phyloP scores from a whole-genome alignment of 2,329 filamentous ascomycete genomes.

The Fusarium sp. region DNA sequence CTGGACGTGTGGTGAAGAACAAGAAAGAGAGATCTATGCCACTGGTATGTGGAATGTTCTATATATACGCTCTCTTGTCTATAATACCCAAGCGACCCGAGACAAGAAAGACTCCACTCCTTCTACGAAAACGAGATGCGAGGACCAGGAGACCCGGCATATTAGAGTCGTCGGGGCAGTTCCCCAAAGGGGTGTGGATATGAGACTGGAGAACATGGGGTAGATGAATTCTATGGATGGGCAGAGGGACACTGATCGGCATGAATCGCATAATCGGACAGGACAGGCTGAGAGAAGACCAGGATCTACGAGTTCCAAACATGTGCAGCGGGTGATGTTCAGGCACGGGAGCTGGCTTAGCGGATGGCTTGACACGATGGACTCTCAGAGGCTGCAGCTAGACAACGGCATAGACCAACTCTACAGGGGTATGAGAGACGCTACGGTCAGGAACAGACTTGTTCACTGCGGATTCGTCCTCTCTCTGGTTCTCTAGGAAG shows the following conservation, averaged over 20 bases:
- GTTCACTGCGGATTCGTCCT: constrained; percentile 7
- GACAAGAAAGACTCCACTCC: constrained; percentile 17
- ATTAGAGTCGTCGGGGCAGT: constrained; percentile 24
- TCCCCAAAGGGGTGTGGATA: constrained; percentile 13
- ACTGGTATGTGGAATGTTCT: constrained; percentile 26
- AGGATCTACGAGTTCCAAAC: neutral
- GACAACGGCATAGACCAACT: constrained; percentile 2
- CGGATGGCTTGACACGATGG: constrained; percentile 8
- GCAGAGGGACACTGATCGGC: neutral
- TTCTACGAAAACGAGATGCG: constrained; percentile 25
- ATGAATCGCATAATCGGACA: constrained; percentile 17
- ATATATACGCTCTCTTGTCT: constrained; percentile 32
- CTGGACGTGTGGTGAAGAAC: constrained; percentile 28
- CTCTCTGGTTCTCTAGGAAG: neutral
- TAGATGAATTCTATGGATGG: constrained; percentile 2
- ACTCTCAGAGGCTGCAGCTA: constrained; percentile 1
- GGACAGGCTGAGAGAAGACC: neutral
- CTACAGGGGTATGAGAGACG: constrained; percentile 1
- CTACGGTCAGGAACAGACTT: constrained; percentile 6
- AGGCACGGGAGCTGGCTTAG: constrained; percentile 23
- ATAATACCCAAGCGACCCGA: constrained; percentile 6
- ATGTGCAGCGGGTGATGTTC: constrained; percentile 21
- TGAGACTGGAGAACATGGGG: constrained; percentile 19
- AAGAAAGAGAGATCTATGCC: constrained; percentile 5
- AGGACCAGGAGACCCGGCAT: constrained; percentile 15